A percentile compares a stretch with the other conserved stretches of the same genome.
phyloP scores from a whole-genome alignment of 805 yeast genomes.

The Wickerhamiella shivajii region DNA sequence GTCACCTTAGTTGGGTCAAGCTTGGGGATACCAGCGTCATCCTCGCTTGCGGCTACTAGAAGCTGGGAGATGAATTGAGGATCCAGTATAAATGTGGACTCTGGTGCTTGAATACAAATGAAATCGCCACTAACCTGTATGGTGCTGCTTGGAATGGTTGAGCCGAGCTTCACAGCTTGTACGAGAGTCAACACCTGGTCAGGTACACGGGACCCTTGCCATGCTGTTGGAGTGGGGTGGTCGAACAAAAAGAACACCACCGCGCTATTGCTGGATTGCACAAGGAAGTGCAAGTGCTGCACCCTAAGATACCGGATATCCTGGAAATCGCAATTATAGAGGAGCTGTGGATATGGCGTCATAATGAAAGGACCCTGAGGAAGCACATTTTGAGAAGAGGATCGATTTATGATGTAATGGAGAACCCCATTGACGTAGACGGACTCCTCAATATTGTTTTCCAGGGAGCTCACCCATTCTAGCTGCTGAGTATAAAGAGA shows the following conservation, averaged over 20 bases:
- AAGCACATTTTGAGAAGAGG: conserved; percentile 3
- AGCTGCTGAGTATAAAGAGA: conserved; percentile 7
- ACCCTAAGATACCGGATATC: conserved; percentile 19
- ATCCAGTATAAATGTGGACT: background rate
- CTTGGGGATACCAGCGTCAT: background rate
- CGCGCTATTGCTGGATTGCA: conserved; percentile 7
- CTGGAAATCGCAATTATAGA: conserved; percentile 35
- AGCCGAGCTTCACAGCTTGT: conserved; percentile 7
- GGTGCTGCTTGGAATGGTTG: background rate
- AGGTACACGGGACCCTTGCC: conserved; percentile 5
- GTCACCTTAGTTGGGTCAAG: background rate
- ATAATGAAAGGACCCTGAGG: conserved; percentile 42
- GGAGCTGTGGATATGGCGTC: conserved; percentile 38
- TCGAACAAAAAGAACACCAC: conserved; percentile 10
- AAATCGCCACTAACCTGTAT: conserved; percentile 1
- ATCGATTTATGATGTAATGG: conserved; percentile 6
- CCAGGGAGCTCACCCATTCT: conserved; percentile 7
- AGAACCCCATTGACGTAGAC: background rate
- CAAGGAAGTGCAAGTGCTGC: conserved; percentile 11
- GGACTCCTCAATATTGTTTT: background rate
- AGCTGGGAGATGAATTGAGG: background rate
- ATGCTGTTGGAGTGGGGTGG: conserved; percentile 5
- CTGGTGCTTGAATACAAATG: conserved; percentile 3
- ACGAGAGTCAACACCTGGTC: conserved; percentile 8
- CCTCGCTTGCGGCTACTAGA: conserved; percentile 1